Evolutionary conservation across 768 basidiomycete genomes (phyloP).

Genomic region (Nidula microcarpa): DNA sequence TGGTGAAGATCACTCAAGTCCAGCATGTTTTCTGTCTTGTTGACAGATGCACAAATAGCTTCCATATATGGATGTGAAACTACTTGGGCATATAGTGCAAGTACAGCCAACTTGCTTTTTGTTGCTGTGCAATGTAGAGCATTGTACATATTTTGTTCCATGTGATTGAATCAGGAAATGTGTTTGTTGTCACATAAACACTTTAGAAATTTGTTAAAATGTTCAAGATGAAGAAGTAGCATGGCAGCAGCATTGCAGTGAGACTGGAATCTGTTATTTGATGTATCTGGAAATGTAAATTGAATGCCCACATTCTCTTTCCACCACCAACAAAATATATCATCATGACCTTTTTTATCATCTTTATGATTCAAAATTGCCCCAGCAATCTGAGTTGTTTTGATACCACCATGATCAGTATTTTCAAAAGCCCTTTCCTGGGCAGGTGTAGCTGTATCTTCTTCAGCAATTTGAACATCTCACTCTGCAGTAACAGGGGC

Average conservation of each 20-base stretch:
- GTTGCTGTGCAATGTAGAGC: constrained; percentile 19
- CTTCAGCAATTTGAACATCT: constrained; percentile 1
- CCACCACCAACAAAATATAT: constrained; percentile 6
- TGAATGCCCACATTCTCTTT: constrained; percentile 10
- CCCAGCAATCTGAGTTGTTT: constrained; percentile 7
- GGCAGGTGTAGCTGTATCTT: neutral
- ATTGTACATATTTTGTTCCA: constrained; percentile 26
- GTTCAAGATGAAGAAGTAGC: constrained; percentile 16
- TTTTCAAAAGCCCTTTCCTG: too few species aligned
- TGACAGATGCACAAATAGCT: constrained; percentile 8
- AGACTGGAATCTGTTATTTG: constrained; percentile 29
- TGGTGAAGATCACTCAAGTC: constrained; percentile 18
- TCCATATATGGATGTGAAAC: constrained; percentile 23
- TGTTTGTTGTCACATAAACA: constrained; percentile 23
- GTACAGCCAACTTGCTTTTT: constrained; percentile 19
- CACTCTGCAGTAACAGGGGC: constrained; percentile 7
- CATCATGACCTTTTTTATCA: constrained; percentile 8
- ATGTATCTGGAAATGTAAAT: constrained; percentile 27
- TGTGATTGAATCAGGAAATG: constrained; percentile 20
- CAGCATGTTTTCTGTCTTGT: constrained; percentile 14
- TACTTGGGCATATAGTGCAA: constrained; percentile 17
- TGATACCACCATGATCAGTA: constrained; percentile 3
- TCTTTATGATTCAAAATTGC: constrained; percentile 9
- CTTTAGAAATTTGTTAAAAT: constrained; percentile 20
- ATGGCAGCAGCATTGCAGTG: constrained; percentile 21